Evolutionary conservation across 208 protist species (phyloP).

Genomic region (Acanthamoeba lenticulata): DNA sequence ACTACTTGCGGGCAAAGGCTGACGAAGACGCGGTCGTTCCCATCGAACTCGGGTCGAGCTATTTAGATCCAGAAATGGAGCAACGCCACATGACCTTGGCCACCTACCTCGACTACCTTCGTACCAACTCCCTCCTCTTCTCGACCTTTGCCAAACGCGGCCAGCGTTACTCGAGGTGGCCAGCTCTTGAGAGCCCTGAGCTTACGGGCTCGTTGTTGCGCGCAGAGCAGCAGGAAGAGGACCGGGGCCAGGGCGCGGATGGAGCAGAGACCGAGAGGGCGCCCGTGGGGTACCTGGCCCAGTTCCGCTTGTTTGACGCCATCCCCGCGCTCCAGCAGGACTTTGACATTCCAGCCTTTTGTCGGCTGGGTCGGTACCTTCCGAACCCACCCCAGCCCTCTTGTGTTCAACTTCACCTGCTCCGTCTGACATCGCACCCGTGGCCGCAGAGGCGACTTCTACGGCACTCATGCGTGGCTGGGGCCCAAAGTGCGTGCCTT

Average conservation of each 20-base stretch:
- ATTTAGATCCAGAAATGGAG: not conserved
- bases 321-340: not conserved
- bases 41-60: not conserved
- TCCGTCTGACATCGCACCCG: not conserved
- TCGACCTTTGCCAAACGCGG: too few relatives aligned
- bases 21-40: not conserved
- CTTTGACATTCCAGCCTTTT: conserved; percentile 5
- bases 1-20: not conserved
- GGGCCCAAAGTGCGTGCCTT: too few relatives aligned
- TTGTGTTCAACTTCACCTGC: not conserved
- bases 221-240: not conserved
- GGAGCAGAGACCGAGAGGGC: not conserved
- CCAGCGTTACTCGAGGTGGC: too few relatives aligned
- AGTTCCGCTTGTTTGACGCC: not conserved
- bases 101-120: not conserved
- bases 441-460: conserved; percentile 16
- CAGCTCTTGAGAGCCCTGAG: too few relatives aligned
- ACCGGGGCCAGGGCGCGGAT: not conserved
- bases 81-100: not conserved
- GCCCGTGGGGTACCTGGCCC: not conserved
- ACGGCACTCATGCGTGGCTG: conserved; percentile 5
- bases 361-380: not conserved
- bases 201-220: not conserved
- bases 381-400: too few relatives aligned
- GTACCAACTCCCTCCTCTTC: not conserved